A percentile compares a stretch with the other conserved stretches of the same genome.
These are phyloP conservation scores for Pittosporum tobira DNA, from an alignment of 129 eudicot genomes.

Conservation along the genomic window DNA sequence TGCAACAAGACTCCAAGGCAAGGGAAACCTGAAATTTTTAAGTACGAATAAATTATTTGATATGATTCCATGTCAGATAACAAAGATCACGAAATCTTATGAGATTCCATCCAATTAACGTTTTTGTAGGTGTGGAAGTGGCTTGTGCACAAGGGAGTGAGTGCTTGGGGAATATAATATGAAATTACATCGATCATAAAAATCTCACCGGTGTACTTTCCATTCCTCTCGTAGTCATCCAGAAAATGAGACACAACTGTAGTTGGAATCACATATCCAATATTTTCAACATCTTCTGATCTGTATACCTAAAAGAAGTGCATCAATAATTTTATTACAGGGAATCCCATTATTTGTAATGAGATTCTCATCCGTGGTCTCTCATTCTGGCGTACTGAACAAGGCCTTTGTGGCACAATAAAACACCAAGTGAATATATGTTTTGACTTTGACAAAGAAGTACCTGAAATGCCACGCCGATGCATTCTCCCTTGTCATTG, in stretches of 20 bases:
- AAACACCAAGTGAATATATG: slow-evolving; percentile 1
- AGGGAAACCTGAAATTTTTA: slow-evolving; percentile 72
- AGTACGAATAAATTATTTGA: not conserved
- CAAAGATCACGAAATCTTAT: not conserved
- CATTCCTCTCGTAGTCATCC: slow-evolving; percentile 82
- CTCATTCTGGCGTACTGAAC: too few relatives aligned
- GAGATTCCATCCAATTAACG: not conserved
- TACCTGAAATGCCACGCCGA: slow-evolving; percentile 99
- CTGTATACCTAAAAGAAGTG: slow-evolving; percentile 63
- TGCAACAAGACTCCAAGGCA: slow-evolving; percentile 90
- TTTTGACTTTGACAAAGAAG: slow-evolving; percentile 12
- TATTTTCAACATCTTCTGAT: slow-evolving; percentile 88
- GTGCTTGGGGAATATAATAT: not conserved
- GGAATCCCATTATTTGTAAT: not conserved
- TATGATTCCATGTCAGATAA: slow-evolving; percentile 1
- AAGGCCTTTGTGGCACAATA: not conserved
- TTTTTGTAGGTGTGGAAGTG: not conserved
- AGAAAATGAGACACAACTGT: slow-evolving; percentile 90
- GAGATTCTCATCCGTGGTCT: not conserved
- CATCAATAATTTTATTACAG: not conserved
- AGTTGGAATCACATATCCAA: slow-evolving; percentile 94
- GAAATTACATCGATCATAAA: not conserved
- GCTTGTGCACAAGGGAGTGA: not conserved
- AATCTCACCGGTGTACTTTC: slow-evolving; percentile 80
- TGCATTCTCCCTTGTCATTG: slow-evolving; percentile 92